These are phyloP conservation scores for Fraxinus baroniana DNA, from an alignment of 305 asterid genomes.

Conservation along the genomic window DNA sequence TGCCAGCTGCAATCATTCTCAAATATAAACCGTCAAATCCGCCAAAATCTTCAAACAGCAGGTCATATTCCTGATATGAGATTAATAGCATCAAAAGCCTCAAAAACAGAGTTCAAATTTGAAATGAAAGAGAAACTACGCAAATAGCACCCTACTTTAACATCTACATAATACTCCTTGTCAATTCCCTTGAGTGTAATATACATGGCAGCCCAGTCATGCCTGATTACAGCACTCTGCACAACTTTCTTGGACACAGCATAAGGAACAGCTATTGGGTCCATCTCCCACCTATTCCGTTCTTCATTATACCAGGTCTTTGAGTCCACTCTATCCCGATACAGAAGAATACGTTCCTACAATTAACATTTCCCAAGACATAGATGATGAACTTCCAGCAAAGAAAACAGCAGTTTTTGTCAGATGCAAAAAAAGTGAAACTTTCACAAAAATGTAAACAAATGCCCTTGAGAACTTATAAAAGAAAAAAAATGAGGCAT, in stretches of 20 bases:
- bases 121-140: slow-evolving; percentile 19
- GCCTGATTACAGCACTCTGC: slow-evolving; percentile 83
- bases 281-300: slow-evolving; percentile 87
- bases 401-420: slow-evolving; percentile 16
- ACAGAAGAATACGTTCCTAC: slow-evolving; percentile 76
- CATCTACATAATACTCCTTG: slow-evolving; percentile 74
- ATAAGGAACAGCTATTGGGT: slow-evolving; percentile 90
- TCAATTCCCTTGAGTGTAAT: slow-evolving; percentile 79
- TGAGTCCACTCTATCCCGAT: slow-evolving; percentile 87
- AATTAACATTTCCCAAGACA: slow-evolving; percentile 27
- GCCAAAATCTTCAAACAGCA: slow-evolving; percentile 84
- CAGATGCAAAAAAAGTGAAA: slow-evolving; percentile 17
- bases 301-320: slow-evolving; percentile 86
- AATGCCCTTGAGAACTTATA: slow-evolving; percentile 14
- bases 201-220: slow-evolving; percentile 91
- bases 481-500: slow-evolving; percentile 1
- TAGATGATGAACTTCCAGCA: slow-evolving; percentile 17
- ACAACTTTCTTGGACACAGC: slow-evolving; percentile 82
- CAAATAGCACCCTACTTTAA: slow-evolving; percentile 53
- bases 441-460: neutral
- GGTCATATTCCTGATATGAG: slow-evolving; percentile 70
- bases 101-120: slow-evolving; percentile 3
- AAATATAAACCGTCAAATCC: slow-evolving; percentile 89
- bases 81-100: slow-evolving; percentile 16
- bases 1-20: slow-evolving; percentile 73